These are phyloP conservation scores for Colletotrichum salicis DNA, from an alignment of 2,329 filamentous ascomycete species.

Conservation along the genomic window DNA sequence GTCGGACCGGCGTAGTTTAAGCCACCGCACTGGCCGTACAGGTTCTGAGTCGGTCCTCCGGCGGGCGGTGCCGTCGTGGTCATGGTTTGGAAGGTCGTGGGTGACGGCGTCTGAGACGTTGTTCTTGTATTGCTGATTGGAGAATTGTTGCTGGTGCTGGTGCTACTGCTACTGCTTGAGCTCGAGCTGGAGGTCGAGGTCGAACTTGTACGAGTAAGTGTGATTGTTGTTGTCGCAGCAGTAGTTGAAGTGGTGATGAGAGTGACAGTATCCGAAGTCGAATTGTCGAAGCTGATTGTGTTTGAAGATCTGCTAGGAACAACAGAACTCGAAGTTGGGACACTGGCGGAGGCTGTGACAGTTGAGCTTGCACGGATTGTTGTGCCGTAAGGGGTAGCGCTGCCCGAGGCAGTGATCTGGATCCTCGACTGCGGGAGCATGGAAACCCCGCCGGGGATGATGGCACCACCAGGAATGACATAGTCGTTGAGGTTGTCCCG, in stretches of 20 bases:
- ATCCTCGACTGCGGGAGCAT: slow-evolving; percentile 37
- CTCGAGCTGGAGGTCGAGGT: neutral
- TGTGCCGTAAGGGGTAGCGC: slow-evolving; percentile 32
- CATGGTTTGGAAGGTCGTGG: neutral
- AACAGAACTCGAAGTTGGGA: neutral
- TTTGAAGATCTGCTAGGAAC: neutral
- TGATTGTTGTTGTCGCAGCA: neutral
- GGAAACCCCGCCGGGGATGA: slow-evolving; percentile 42
- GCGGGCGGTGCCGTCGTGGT: neutral
- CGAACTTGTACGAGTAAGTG: neutral
- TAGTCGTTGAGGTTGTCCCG: slow-evolving; percentile 38
- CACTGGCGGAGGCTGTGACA: too few relatives aligned
- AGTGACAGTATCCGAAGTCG: neutral
- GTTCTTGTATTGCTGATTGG: neutral
- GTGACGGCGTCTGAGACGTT: neutral
- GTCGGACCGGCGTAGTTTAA: slow-evolving; percentile 9
- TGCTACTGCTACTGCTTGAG: neutral
- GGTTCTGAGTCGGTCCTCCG: neutral
- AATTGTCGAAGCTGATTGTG: neutral
- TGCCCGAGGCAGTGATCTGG: slow-evolving; percentile 35
- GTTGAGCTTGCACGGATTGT: neutral
- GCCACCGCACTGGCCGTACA: slow-evolving; percentile 30
- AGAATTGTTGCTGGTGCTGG: neutral
- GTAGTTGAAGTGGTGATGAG: neutral
- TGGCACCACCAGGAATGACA: slow-evolving; percentile 41